Evolutionary conservation across 2,329 filamentous ascomycete genomes (phyloP), one percentile per base, ranked within the genome.

Genomic region (Ilyonectria sp.): DNA sequence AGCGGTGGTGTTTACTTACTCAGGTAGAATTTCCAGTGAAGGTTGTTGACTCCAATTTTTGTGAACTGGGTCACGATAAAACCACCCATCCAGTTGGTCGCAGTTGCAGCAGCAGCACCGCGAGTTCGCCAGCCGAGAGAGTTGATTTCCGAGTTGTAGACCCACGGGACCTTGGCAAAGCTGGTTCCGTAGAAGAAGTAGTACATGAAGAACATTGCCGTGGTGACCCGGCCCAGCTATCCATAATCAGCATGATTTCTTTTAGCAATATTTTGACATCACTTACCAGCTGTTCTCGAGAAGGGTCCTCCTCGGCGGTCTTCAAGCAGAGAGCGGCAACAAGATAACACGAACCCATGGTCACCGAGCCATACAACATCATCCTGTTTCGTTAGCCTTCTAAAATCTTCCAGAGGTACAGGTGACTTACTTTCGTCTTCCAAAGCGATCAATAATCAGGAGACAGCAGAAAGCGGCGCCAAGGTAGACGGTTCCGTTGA

Each of bases 51-150:
- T 1, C 81, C 82, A 3, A 79, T 74, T 60, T 83, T 83, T n/a
- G 83, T 85, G 68, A 83, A 82, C 68, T 85, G 82, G 1, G 80
- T 80, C 8, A 83, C 81, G 7, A 82, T 79, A 59, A 84, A 85
- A 8, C 81, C 81, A 40, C 77, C 76, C 9, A 84, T 72, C 83
- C 82, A 85, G 67, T 85, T 84, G 1, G 82, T 83, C 0, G 82
- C 81, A 1, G 83, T 84, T 0, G 82, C 82, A 0, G 82, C 82
- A 2, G 82, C 83, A 2, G 83, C 83, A 9, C 82, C 82, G 7
- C 81, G 75, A 3, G 79, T 79, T 15, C 82, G 74, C 82, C 81
- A 83, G 6, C 80, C 80, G 1, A 84, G 75, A 1, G 79, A 81
- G 70, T 83, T 84, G 54, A 84, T 75, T 65, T 84, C 82, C 5